Percentiles rank a stretch among this genome's conserved stretches.
Evolutionary conservation across 331 rosid species (phyloP).

Genomic region (Saraca asoca): DNA sequence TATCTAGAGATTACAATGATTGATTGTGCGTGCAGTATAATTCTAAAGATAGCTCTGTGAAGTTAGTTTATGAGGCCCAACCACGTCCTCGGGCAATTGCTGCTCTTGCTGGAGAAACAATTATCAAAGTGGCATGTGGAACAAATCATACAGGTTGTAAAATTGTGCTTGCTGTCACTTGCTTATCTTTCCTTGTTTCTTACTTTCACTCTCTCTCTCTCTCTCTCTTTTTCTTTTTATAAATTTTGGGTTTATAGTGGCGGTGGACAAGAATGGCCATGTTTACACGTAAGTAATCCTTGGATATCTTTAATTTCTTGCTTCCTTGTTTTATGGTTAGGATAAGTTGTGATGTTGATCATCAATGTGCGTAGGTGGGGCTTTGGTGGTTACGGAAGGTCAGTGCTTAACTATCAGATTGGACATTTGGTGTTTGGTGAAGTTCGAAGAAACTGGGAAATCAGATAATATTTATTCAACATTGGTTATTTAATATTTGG

Average conservation of each 20-base stretch:
- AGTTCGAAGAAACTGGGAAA: too few relatives aligned
- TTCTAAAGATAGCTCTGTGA: slow-evolving; percentile 92
- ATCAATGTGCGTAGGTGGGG: slow-evolving; percentile 78
- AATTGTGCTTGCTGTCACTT: slow-evolving; percentile 9
- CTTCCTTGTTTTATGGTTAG: slow-evolving; percentile 45
- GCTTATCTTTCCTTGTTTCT: not conserved
- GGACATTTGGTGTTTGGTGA: too few relatives aligned
- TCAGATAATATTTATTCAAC: slow-evolving; percentile 9
- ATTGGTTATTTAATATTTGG: slow-evolving; percentile 10
- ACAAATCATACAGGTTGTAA: slow-evolving; percentile 79
- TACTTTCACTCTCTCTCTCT: not conserved
- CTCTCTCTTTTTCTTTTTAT: slow-evolving; percentile 16
- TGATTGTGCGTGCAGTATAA: slow-evolving; percentile 66
- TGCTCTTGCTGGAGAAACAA: slow-evolving; percentile 77
- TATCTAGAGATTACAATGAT: too few relatives aligned
- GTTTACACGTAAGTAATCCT: slow-evolving; percentile 61
- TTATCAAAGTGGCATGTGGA: slow-evolving; percentile 90
- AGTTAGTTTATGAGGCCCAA: slow-evolving; percentile 91
- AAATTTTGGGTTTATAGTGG: slow-evolving; percentile 66
- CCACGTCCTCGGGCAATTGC: slow-evolving; percentile 91
- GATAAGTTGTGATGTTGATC: slow-evolving; percentile 31
- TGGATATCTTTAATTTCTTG: slow-evolving; percentile 19
- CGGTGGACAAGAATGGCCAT: slow-evolving; percentile 80
- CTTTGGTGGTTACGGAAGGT: slow-evolving; percentile 99
- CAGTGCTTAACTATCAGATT: slow-evolving; percentile 35